A percentile compares a stretch with the other conserved stretches of the same genome.
These are phyloP conservation scores for Kregervanrija pseudodelftensis DNA, from an alignment of 805 yeast species.

Conservation along the genomic window DNA sequence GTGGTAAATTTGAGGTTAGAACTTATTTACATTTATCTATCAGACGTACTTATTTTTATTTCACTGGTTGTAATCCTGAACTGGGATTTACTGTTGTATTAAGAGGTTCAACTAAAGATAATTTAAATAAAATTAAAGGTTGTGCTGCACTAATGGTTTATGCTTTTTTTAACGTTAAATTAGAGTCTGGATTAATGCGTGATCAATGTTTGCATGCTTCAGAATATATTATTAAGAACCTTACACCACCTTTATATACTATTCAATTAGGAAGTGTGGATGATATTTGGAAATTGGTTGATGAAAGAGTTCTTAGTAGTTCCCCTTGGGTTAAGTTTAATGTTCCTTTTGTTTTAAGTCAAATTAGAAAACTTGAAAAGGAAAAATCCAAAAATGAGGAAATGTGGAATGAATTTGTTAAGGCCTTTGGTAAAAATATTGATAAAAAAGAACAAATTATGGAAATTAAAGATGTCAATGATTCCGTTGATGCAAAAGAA, in stretches of 20 bases:
- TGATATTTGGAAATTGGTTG: constrained; percentile 26
- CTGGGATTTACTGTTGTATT: constrained; percentile 80
- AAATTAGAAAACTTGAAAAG: constrained; percentile 17
- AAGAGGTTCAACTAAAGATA: constrained; percentile 67
- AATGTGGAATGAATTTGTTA: constrained; percentile 18
- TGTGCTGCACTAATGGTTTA: constrained; percentile 76
- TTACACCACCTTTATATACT: constrained; percentile 13
- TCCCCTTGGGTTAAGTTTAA: constrained; percentile 81
- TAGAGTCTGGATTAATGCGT: constrained; percentile 69
- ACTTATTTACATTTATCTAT: constrained; percentile 50
- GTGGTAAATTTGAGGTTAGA: constrained; percentile 64
- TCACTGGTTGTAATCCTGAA: constrained; percentile 67
- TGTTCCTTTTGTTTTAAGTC: constrained; percentile 39
- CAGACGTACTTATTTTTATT: constrained; percentile 67
- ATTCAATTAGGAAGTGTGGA: constrained; percentile 21
- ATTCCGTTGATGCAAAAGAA: constrained; percentile 6
- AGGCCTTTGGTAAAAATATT: constrained; percentile 20
- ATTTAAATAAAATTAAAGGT: constrained; percentile 61
- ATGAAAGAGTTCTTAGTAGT: constrained; percentile 57
- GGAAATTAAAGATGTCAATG: constrained; percentile 20
- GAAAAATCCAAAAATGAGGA: constrained; percentile 25
- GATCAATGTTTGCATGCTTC: constrained; percentile 58
- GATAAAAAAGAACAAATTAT: constrained; percentile 23
- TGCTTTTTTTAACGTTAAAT: constrained; percentile 66
- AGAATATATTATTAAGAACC: constrained; percentile 18